A percentile compares a stretch with the other conserved stretches of the same genome.
Evolutionary conservation across 2,329 filamentous ascomycete genomes (phyloP).

Genomic region (Cladophialophora bantiana): DNA sequence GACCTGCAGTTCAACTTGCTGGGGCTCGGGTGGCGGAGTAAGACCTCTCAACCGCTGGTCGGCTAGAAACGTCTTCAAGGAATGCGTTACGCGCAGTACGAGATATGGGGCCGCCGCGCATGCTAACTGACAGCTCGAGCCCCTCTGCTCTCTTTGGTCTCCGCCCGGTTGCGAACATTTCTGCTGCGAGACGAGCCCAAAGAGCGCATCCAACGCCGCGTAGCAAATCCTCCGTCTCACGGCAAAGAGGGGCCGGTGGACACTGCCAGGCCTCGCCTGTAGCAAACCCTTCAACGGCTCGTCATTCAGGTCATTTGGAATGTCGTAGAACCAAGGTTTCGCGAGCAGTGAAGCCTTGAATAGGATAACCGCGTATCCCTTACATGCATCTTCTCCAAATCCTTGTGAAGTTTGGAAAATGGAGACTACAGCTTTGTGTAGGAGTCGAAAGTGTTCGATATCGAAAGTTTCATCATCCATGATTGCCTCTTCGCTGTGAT

Average conservation of each 20-base stretch:
- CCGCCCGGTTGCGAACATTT: not conserved
- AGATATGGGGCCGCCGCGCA: constrained; percentile 79
- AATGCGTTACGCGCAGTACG: constrained; percentile 79
- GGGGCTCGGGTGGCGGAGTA: constrained; percentile 85
- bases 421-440: constrained; percentile 58
- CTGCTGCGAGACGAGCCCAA: constrained; percentile 63
- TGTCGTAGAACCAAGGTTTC: constrained; percentile 67
- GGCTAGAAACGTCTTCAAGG: constrained; percentile 83
- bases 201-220: constrained; percentile 79
- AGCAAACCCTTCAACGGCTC: constrained; percentile 69
- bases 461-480: constrained; percentile 80
- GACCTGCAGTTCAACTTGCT: constrained; percentile 78
- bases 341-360: constrained; percentile 86
- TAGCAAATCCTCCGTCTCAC: constrained; percentile 77
- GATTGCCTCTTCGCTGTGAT: constrained; percentile 50
- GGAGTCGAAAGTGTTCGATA: constrained; percentile 71
- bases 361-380: constrained; percentile 74
- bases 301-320: constrained; percentile 56
- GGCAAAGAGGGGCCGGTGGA: constrained; percentile 70
- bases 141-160: not conserved
- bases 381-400: constrained; percentile 60
- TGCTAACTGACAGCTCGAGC: constrained; percentile 60
- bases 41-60: constrained; percentile 88
- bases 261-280: constrained; percentile 72
- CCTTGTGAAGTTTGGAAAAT: constrained; percentile 59